These are phyloP conservation scores for Marchantia polymorpha DNA, from an alignment of 225 moss, liverwort and hornwort species.

Conservation along the genomic window DNA sequence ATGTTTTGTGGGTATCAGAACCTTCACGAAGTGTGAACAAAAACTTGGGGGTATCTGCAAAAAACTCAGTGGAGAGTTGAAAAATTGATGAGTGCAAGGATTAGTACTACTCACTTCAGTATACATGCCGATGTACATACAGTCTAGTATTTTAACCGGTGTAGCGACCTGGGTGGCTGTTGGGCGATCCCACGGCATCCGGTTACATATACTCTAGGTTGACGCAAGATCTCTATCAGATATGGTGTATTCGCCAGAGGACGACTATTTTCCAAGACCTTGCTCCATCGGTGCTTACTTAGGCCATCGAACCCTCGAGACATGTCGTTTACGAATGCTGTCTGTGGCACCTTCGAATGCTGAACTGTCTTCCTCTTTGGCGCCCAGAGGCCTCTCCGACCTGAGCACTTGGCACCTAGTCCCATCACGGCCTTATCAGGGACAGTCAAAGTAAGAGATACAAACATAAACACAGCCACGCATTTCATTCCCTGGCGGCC, in stretches of 20 bases:
- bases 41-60: not conserved
- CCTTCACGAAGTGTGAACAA: not conserved
- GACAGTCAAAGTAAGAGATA: no score
- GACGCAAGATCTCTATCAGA: not conserved
- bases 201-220: not conserved
- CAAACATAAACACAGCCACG: not conserved
- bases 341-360: not conserved
- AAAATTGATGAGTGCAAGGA: not conserved
- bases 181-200: not conserved
- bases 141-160: not conserved
- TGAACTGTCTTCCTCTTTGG: not conserved
- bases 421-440: conserved; percentile 5
- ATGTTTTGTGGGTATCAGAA: not conserved
- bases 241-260: not conserved
- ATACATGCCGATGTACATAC: not conserved
- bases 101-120: conserved; percentile 13
- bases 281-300: not conserved
- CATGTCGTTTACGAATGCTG: no score
- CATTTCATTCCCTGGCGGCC: not conserved
- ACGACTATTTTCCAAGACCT: not conserved
- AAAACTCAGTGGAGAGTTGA: not conserved
- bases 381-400: not conserved
- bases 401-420: not conserved
- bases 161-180: no score
- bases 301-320: not conserved